Base-by-base conservation (phyloP, 306 rosid species). In the Delonix regia region DNA sequence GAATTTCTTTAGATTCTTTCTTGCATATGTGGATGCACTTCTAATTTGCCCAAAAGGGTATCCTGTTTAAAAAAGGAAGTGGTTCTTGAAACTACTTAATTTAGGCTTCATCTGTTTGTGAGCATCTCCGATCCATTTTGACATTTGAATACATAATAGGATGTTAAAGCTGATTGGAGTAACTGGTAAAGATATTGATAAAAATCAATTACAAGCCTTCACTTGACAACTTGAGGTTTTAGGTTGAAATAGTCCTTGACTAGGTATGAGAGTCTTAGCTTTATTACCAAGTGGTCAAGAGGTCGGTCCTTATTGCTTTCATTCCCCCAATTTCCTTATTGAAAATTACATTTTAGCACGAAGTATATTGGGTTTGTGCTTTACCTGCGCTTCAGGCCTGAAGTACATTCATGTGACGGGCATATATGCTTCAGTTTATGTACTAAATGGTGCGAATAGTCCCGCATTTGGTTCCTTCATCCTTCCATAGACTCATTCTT, bases 361-460 rank as follows among this genome's bases (percentile, higher is more conserved):
- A 6, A 28, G 66, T n/a, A 34, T 16, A 4, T 62, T 30, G 69
- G n/a, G 69, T 30, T 33, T 62, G 44, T 34, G 45, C 69, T 34
- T 62, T 62, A 25, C 19, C 8, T 2, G 16, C 45, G 34, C 38
- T 59, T 27, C 4, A 60, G 15, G n/a, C 28, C 5, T 7, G 0
- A 12, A 16, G 1, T 27, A 36, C 13, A 28, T 3, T 48, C 34
- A 49, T 6, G 49, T 69, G 70, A 28, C 55, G 7, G 15, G 6
- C 19, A 21, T 18, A 44, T 67, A 24, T 80, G 74, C 53, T 72
- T 69, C 6, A 10, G 24, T 3, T n/a, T 55, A 5, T 74, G 59
- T 62, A 59, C 30, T 9, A 61, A 73, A 42, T 51, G 79, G 63
- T 78, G 33, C 49, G 18, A 71, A 78, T 48, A 38, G 55, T 77